Evolutionary conservation across 306 rosid species (phyloP).

Genomic region (Citrullus mucosospermus): DNA sequence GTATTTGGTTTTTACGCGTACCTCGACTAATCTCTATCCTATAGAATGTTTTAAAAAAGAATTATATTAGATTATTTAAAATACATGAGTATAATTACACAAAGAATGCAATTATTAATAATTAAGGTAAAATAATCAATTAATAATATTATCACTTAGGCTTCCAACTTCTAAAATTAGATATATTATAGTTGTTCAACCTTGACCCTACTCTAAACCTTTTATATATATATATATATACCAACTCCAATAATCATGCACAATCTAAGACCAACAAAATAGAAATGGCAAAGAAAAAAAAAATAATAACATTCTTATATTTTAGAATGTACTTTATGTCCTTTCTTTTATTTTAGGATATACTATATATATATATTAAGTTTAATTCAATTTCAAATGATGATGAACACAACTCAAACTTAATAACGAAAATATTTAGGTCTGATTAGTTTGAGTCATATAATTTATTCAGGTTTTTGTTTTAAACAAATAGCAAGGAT

Average conservation of each 20-base stretch:
- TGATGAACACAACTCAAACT: too few species aligned
- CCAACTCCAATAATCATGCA: not conserved
- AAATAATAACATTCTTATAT: not conserved
- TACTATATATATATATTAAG: too few species aligned
- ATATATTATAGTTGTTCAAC: not conserved
- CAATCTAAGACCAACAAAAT: not conserved
- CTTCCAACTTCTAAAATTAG: not conserved
- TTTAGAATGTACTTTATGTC: not conserved
- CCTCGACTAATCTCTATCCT: too few species aligned
- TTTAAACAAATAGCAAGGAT: too few species aligned
- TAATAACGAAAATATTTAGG: too few species aligned
- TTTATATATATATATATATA: not conserved
- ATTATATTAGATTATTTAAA: not conserved
- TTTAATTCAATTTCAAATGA: too few species aligned
- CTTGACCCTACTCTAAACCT: not conserved
- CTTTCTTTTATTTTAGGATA: too few species aligned
- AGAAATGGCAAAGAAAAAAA: not conserved
- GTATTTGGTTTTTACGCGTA: too few species aligned
- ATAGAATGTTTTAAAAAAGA: not conserved
- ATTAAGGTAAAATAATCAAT: not conserved
- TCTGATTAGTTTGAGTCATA: too few species aligned
- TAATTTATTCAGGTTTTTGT: too few species aligned
- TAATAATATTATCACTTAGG: not conserved
- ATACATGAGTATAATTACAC: not conserved
- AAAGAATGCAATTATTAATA: not conserved